Conservation (phyloP, 306 rosid species). For the Lotus japonicus region DNA sequence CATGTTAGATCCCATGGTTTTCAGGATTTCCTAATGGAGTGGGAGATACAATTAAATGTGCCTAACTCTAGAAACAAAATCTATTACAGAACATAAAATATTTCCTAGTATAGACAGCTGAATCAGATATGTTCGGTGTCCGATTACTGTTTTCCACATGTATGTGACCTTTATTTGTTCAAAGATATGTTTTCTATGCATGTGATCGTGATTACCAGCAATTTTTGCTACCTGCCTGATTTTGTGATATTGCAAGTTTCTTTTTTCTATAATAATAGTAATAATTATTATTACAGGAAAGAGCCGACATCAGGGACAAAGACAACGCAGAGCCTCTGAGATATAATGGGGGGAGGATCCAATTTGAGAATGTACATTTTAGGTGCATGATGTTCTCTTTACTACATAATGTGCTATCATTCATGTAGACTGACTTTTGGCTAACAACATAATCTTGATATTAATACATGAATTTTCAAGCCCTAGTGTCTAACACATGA, state of each 20-base stretch:
- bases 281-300: conserved; percentile 51
- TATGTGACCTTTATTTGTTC: conserved; percentile 3
- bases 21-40: not conserved
- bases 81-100: not conserved
- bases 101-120: not conserved
- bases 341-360: conserved; percentile 64
- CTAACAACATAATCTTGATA: not conserved
- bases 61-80: not conserved
- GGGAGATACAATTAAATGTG: not conserved
- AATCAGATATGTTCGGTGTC: not conserved
- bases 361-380: conserved; percentile 74
- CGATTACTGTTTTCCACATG: not conserved
- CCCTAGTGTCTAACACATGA: too few relatives aligned
- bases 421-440: conserved; percentile 13
- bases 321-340: conserved; percentile 59
- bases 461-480: too few relatives aligned
- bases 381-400: conserved; percentile 41
- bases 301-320: conserved; percentile 65
- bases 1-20: not conserved
- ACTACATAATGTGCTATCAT: not conserved
- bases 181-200: not conserved
- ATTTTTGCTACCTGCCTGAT: conserved; percentile 17
- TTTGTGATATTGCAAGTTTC: not conserved
- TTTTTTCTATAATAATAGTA: not conserved
- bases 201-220: not conserved